Evolutionary conservation across 2,329 filamentous ascomycete species (phyloP), one percentile per base, ranked within the genome.

Genomic region (Boeremia lycopersici): DNA sequence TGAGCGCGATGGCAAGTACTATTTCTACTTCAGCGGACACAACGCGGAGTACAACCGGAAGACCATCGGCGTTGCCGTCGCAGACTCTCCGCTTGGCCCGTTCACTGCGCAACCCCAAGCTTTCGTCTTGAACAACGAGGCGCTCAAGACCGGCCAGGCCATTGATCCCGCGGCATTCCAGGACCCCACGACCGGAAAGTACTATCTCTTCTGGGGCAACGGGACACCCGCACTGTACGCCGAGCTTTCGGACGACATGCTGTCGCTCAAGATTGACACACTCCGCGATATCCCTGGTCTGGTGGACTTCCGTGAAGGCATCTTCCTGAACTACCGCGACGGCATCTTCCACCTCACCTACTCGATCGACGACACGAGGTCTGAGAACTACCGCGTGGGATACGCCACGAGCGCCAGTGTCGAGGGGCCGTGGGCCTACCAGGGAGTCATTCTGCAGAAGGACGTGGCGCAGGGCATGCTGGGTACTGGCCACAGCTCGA

Each of bases 121-220:
- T n/a, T 66, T 70, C 56, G 67, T 70, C 39, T 46, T 68, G 5
- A 69, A 70, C 55, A 63, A 68, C 45, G 67, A 67, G 33, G 48
- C 40, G 28, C 17, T 64, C 13, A 70, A 48, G 2, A 65, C 60
- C 4, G 53, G 52, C 46, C 68, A 70, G 25, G 68, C 68, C 0
- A 70, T 70, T 26, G 68, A 69, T 35, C 54, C 68, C 1, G 64
- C 56, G 1, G 63, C 62, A 2, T 70, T 70, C 56, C 44, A 38
- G 8, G 68, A 70, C 33, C 68, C 65, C 0, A 60, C 50, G 0
- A 66, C 65, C 0, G 67, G 62, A 4, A 67, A 58, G 23, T 69
- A 68, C 52, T 70, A 68, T 25, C 53, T 70, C 11, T 68, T 69
- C 53, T 70, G 67, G 65, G 67, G 67, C 30, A 70, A 69, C 23